phyloP scores from a whole-genome alignment of 306 rosid genomes.

The Vigna angularis region DNA sequence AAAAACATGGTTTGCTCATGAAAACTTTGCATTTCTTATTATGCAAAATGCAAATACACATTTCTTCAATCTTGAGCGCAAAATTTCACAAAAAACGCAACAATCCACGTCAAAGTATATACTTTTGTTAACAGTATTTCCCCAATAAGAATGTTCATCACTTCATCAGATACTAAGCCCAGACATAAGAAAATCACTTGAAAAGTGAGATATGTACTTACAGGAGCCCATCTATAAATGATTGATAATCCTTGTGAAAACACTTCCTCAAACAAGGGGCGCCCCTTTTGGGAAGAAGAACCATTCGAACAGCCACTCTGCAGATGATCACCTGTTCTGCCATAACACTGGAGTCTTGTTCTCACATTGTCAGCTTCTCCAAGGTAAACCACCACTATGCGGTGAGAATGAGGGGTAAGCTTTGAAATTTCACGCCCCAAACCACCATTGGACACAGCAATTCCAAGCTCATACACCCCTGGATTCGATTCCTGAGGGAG shows the following conservation, averaged over 20 bases:
- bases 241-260: constrained; percentile 67
- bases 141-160: constrained; percentile 4
- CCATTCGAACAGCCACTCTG: constrained; percentile 36
- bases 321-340: constrained; percentile 82
- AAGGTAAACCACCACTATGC: constrained; percentile 67
- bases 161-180: neutral
- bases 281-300: constrained; percentile 50
- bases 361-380: constrained; percentile 84
- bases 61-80: neutral
- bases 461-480: constrained; percentile 86
- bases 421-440: constrained; percentile 64
- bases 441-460: constrained; percentile 47
- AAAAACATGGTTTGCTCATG: constrained; percentile 7
- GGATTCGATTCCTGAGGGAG: constrained; percentile 62
- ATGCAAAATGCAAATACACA: neutral
- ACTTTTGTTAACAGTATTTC: constrained; percentile 14
- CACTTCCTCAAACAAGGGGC: constrained; percentile 65
- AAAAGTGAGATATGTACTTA: constrained; percentile 51
- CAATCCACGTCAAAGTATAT: constrained; percentile 1
- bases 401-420: constrained; percentile 49
- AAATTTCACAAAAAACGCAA: constrained; percentile 24
- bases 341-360: constrained; percentile 72
- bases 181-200: neutral
- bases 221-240: constrained; percentile 88
- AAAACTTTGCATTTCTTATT: constrained; percentile 8